These are phyloP conservation scores for Aspergillus cejpii DNA, from an alignment of 2,329 filamentous ascomycete species.

Conservation along the genomic window DNA sequence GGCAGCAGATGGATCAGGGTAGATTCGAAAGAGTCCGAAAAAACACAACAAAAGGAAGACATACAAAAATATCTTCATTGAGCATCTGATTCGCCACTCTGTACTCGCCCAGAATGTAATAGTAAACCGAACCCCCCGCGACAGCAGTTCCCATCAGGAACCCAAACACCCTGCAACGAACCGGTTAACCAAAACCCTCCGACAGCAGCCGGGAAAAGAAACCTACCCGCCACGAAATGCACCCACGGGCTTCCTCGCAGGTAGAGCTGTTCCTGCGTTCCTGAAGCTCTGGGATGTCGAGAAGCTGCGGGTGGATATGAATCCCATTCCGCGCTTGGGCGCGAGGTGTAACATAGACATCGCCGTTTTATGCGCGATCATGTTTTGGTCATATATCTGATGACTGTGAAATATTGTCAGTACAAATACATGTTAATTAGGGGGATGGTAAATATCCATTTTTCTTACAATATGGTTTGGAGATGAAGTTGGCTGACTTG, in stretches of 20 bases:
- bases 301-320: constrained; percentile 26
- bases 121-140: constrained; percentile 76
- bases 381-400: constrained; percentile 6
- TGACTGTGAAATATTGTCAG: constrained; percentile 2
- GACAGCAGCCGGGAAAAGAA: constrained; percentile 1
- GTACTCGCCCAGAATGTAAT: constrained; percentile 90
- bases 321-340: constrained; percentile 15
- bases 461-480: constrained; percentile 2
- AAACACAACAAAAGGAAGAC: constrained; percentile 37
- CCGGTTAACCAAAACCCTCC: constrained; percentile 9
- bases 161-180: constrained; percentile 64
- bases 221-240: constrained; percentile 67
- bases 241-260: constrained; percentile 60
- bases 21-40: too few species aligned
- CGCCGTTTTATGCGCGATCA: constrained; percentile 13
- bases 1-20: too few species aligned
- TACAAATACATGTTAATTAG: constrained; percentile 2
- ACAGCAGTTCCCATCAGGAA: constrained; percentile 81
- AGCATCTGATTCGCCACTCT: constrained; percentile 87
- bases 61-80: constrained; percentile 91
- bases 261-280: constrained; percentile 39
- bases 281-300: constrained; percentile 35
- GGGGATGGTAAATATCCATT: neutral
- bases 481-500: neutral
- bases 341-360: constrained; percentile 15